A percentile compares a stretch with the other conserved stretches of the same genome.
Conservation (phyloP, 108 stramenopile genomes). For the Cyclotella baltica region DNA sequence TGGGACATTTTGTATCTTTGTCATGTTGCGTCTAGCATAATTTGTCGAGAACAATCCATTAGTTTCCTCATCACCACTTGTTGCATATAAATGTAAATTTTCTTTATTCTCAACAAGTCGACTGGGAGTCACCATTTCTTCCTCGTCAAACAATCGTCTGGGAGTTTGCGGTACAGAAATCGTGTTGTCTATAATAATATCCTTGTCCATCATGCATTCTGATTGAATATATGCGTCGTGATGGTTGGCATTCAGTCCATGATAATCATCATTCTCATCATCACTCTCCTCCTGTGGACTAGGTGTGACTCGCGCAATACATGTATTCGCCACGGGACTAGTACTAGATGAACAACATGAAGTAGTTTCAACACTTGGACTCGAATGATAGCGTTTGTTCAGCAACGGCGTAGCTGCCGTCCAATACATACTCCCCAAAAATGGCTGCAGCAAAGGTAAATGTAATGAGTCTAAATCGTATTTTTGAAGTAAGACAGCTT, state of each 20-base stretch:
- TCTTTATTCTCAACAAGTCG: background rate
- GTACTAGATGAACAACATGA: background rate
- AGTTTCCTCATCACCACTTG: background rate
- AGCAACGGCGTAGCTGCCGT: constrained; percentile 22
- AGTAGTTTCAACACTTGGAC: background rate
- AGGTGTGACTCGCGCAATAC: background rate
- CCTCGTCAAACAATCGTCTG: constrained; percentile 29
- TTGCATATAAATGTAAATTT: background rate
- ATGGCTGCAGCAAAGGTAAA: constrained; percentile 15
- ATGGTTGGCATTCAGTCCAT: background rate
- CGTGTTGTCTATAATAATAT: background rate
- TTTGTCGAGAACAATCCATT: background rate
- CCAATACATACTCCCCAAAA: constrained; percentile 30
- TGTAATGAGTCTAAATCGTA: constrained; percentile 23
- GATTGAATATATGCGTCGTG: constrained; percentile 20
- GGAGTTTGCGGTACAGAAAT: constrained; percentile 19
- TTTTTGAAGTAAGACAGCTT: background rate
- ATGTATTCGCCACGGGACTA: background rate
- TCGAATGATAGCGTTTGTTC: background rate
- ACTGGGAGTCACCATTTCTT: constrained; percentile 24
- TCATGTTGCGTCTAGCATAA: too few relatives aligned
- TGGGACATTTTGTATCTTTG: too few relatives aligned
- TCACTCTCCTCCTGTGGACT: background rate
- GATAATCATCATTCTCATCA: too few relatives aligned
- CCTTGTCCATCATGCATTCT: constrained; percentile 28